These are phyloP conservation scores for Parasitella parasitica DNA, from an alignment of 371 early-diverging fungal genomes.

Conservation along the genomic window DNA sequence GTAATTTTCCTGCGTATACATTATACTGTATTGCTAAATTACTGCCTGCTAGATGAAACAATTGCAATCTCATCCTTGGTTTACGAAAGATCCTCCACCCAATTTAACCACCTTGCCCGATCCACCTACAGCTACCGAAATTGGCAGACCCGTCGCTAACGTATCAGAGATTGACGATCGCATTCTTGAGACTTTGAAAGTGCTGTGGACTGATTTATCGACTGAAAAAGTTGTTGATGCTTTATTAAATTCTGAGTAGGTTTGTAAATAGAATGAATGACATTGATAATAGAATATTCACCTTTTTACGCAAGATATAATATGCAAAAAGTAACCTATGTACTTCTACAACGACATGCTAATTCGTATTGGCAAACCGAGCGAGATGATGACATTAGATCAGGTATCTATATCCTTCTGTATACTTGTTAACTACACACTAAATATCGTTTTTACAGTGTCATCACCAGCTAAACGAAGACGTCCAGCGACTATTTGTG, in stretches of 20 bases:
- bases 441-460: no score
- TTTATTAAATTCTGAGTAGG: slow-evolving; percentile 43
- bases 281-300: background rate
- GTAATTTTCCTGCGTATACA: slow-evolving; percentile 21
- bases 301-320: slow-evolving; percentile 31
- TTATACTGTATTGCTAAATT: background rate
- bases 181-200: slow-evolving; percentile 44
- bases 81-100: slow-evolving; percentile 30
- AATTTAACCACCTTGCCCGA: slow-evolving; percentile 37
- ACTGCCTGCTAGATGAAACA: slow-evolving; percentile 35
- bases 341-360: slow-evolving; percentile 47
- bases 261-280: background rate
- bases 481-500: slow-evolving; percentile 48
- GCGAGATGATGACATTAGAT: slow-evolving; percentile 37
- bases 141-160: slow-evolving; percentile 35
- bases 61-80: slow-evolving; percentile 48
- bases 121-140: slow-evolving; percentile 41
- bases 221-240: slow-evolving; percentile 34
- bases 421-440: no score
- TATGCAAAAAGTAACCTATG: slow-evolving; percentile 56
- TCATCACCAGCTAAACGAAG: slow-evolving; percentile 36
- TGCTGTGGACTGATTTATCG: slow-evolving; percentile 45
- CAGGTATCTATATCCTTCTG: slow-evolving; percentile 25
- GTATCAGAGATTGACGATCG: slow-evolving; percentile 44
- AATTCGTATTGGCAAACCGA: slow-evolving; percentile 46